Evolutionary conservation across 257 asterid species (phyloP), one percentile per base, ranked within the genome.

Genomic region (Dorcoceras hygrometricum): DNA sequence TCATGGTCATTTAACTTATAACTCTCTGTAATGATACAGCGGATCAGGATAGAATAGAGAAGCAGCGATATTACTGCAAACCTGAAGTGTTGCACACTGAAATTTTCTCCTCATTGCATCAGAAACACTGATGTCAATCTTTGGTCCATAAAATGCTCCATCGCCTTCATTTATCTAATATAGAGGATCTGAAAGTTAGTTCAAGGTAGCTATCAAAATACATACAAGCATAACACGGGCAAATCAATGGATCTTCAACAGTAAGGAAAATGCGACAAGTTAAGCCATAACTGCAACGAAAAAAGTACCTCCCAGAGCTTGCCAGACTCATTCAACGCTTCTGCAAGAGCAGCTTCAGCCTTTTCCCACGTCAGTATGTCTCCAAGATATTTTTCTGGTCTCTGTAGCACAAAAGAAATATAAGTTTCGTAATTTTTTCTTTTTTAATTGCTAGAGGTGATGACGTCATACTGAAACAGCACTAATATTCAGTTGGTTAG

Each of bases 21-120:
- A 65, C 26, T 27, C 59, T 50, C 36, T 19, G 6, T 32, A 50
- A n/a, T 51, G 57, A 69, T 23, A 43, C 16, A 66, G 11, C 18
- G 36, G 39, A 39, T 32, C 22, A 19, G 14, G 48, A 20, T 10
- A 12, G 5, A 65, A 78, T 53, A 56, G n/a, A 14, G 16, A 74
- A 64, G 10, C 22, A 43, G 58, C 56, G 51, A 50, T 2, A 29
- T 69, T 51, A 34, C 61, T 65, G 56, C 29, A 54, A 72, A 94
- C 97, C 99, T 94, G 99, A 75, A 94, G 73, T 8, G 98, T 90
- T 22, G 99, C 99, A 71, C 97, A 90, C 76, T 94, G 99, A 77
- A 90, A 90, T 72, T 94, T 87, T 75, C 99, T 94, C 78, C 76
- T 85, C 99, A 88, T 94, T 70, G 99, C 96, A 78, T 94, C 99